Evolutionary conservation across 2,329 filamentous ascomycete species (phyloP), one percentile per base, ranked within the genome.

Genomic region (Hirsutella rhossiliensis): DNA sequence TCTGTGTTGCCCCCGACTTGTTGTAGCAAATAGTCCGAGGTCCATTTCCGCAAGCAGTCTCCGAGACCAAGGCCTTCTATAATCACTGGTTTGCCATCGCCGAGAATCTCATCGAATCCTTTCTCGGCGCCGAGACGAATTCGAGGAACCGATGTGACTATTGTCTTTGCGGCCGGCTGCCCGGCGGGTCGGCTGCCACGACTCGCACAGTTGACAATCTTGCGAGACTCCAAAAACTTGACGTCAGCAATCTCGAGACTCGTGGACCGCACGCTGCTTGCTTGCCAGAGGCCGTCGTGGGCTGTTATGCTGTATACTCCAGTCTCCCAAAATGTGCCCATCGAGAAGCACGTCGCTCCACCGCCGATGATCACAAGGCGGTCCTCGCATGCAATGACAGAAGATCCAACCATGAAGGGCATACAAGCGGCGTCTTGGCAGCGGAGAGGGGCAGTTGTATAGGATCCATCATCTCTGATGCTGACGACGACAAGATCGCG

Each of bases 301-400:
- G 47, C 41, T 5, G 19, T 42, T 19, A 79, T 53, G 2, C 63
- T 58, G 42, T 68, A 82, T 12, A 72, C 66, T 1, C 77, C 77
- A 29, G 71, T 69, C 42, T 88, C 89, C 85, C 86, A 94, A 55
- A 78, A 88, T 7, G 84, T 85, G 1, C 88, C 88, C 73, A 94
- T 94, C 0, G 86, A 88, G 66, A 94, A 94, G 59, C 87, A 94
- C 0, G 87, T 86, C 15, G 84, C 87, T 32, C 87, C 89, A 15
- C 89, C 89, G 1, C 87, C 87, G 40, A 84, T 61, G 8, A 94
- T 64, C 11, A 86, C 54, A 3, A 88, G 54, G 17, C 72, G 62
- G 28, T 69, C 63, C 37, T 66, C 63, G 1, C 72, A 62, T 27
- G 65, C 56, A 13, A 74, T 61, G 8, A 73, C 66, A 5, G 79